Conservation (phyloP, 2,329 filamentous ascomycete genomes). For the Talaromyces funiculosus region DNA sequence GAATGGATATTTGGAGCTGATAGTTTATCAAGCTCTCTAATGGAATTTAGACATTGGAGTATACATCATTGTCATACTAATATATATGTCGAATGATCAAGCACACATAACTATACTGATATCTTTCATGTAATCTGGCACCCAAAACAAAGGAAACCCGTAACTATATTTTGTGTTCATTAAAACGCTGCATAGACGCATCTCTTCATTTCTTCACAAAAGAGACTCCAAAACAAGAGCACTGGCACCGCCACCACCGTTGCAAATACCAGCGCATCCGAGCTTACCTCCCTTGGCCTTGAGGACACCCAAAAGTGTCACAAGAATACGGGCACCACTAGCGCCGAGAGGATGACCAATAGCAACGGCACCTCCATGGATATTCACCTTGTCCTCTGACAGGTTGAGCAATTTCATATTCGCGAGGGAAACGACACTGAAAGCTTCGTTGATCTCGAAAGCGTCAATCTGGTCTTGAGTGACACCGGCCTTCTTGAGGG, state of each 20-base stretch:
- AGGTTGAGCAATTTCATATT: conserved; percentile 90
- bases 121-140: background rate
- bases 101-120: background rate
- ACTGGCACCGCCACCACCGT: conserved; percentile 91
- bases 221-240: conserved; percentile 78
- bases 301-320: conserved; percentile 82
- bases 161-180: background rate
- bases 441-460: conserved; percentile 99
- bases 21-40: background rate
- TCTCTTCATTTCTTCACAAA: conserved; percentile 24
- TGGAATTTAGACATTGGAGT: background rate
- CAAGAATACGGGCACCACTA: conserved; percentile 87
- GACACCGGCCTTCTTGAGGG: conserved; percentile 87
- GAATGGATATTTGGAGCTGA: background rate
- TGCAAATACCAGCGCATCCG: conserved; percentile 92
- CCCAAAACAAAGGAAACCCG: background rate
- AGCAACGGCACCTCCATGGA: conserved; percentile 91
- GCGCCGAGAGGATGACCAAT: conserved; percentile 88
- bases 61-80: background rate
- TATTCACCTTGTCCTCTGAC: conserved; percentile 80
- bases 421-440: conserved; percentile 90
- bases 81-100: background rate
- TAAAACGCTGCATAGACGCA: background rate
- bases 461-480: conserved; percentile 73
- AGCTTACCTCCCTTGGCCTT: conserved; percentile 90